Base-by-base conservation (phyloP, 352 stramenopile species). In the Phytophthora syringae region DNA sequence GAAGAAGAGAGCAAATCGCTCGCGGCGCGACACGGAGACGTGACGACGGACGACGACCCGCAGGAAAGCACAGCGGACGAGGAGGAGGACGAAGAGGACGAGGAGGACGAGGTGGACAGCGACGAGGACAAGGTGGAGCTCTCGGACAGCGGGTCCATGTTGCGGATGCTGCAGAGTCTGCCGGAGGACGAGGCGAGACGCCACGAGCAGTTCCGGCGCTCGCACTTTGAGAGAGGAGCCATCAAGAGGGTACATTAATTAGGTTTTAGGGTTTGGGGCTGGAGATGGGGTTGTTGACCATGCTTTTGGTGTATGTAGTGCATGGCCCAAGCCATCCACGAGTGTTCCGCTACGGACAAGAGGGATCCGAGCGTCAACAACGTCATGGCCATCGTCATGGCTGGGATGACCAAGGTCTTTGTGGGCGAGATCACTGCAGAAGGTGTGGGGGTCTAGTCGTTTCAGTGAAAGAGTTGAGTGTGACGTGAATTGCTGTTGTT, bases 351-450 rank as follows among this genome's bases (percentile, higher is more conserved):
- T 16, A 61, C 66, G 2, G 85, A 94, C 60, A 85, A 77, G 58
- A 84, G 58, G 27, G 63, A 63, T 30, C 80, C 85, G 24, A 79
- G 62, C 24, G 85, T 94, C 36, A 93, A 83, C 50, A 88, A 94
- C 56, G 84, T 95, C 52, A 95, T 95, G 87, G 72, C 82, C 18
- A 95, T 95, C 47, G 84, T 93, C 64, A 94, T 95, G 85, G 85
- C 82, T 7, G 87, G 87, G n/a, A 92, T 95, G 79, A 86, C 84
- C 25, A 95, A 95, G 54, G 82, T 89, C 15, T 93, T 95, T 37
- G 82, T 93, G 0, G 84, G 87, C 18, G 82, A 91, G 49, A 76
- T 95, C 52, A 92, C 82, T 12, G 80, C 86, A 2, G 84, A 94
- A 85, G 84, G 84, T 93, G 50, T 10, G 42, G 36, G 11, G 13